These are phyloP conservation scores for Colletotrichum neosansevieriae DNA, from an alignment of 2,329 filamentous ascomycete species.

Conservation along the genomic window DNA sequence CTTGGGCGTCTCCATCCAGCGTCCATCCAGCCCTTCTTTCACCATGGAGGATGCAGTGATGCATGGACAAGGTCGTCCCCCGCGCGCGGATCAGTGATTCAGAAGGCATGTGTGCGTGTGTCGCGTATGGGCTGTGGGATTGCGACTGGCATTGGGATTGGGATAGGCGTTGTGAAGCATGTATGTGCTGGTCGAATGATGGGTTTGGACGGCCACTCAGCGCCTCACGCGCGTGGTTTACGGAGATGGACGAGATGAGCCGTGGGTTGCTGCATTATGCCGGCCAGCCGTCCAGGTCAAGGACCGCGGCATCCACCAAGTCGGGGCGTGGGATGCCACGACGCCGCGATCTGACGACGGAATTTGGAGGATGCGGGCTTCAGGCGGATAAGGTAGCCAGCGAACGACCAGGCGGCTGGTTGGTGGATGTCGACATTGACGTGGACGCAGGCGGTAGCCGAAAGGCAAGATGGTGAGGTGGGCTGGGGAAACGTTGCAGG, in stretches of 20 bases:
- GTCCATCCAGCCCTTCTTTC: conserved; percentile 26
- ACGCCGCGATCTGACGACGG: conserved; percentile 7
- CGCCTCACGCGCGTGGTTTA: conserved; percentile 12
- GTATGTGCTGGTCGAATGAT: conserved; percentile 29
- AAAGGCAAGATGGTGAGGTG: not conserved
- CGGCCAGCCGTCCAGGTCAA: conserved; percentile 1
- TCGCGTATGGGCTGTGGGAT: not conserved
- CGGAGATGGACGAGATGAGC: conserved; percentile 8
- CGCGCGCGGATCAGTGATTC: conserved; percentile 32
- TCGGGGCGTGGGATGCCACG: conserved; percentile 1
- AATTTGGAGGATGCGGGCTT: not conserved
- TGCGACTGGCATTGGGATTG: conserved; percentile 14
- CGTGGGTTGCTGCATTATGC: conserved; percentile 27
- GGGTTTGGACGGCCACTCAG: not conserved
- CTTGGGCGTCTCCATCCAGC: conserved; percentile 22
- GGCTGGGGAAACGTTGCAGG: conserved; percentile 26
- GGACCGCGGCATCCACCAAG: not conserved
- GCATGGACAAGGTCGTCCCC: conserved; percentile 29
- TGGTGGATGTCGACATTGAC: not conserved
- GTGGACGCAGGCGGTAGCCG: conserved; percentile 1
- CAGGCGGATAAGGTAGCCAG: not conserved
- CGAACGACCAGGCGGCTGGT: not conserved
- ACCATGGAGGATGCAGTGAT: conserved; percentile 27
- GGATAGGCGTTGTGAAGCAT: conserved; percentile 13
- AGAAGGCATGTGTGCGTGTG: conserved; percentile 5